Percentiles rank a stretch among this genome's conserved stretches.
These are phyloP conservation scores for Pseudonitzschia pungens DNA, from an alignment of 108 stramenopile genomes.

Conservation along the genomic window DNA sequence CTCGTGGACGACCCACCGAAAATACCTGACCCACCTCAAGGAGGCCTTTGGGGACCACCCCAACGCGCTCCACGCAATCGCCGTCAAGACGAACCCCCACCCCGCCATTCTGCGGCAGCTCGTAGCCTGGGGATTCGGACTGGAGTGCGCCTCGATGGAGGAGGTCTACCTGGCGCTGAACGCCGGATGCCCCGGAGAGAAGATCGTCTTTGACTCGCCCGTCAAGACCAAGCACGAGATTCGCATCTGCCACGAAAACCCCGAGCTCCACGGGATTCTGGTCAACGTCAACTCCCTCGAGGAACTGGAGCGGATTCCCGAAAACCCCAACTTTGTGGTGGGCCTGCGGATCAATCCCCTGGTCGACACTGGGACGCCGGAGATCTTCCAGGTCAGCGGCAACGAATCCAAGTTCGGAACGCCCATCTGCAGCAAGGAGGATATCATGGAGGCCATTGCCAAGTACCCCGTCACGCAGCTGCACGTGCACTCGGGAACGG, in stretches of 20 bases:
- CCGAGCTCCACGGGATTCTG: slow-evolving; percentile 1
- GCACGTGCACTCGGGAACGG: slow-evolving; percentile 9
- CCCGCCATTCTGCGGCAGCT: slow-evolving; percentile 7
- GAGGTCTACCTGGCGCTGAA: slow-evolving; percentile 13
- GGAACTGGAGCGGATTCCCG: slow-evolving; percentile 3
- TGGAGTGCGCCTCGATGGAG: slow-evolving; percentile 15
- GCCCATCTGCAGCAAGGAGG: slow-evolving; percentile 11
- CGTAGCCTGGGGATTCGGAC: slow-evolving; percentile 8
- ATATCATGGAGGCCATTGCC: slow-evolving; percentile 5
- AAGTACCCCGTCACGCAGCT: slow-evolving; percentile 13
- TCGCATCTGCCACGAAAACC: slow-evolving; percentile 15
- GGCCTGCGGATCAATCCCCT: slow-evolving; percentile 6
- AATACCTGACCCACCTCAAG: slow-evolving; percentile 8
- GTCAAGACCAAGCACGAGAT: slow-evolving; percentile 14
- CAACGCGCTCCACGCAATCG: background rate
- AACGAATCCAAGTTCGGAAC: slow-evolving; percentile 9
- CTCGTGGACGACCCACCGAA: slow-evolving; percentile 5
- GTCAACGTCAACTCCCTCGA: slow-evolving; percentile 9
- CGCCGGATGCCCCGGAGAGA: background rate
- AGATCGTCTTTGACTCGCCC: slow-evolving; percentile 15
- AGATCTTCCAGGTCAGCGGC: background rate
- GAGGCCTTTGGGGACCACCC: background rate
- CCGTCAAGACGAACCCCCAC: slow-evolving; percentile 15
- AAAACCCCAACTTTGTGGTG: slow-evolving; percentile 1
- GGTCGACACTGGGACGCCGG: slow-evolving; percentile 11